Base-by-base conservation (phyloP, 2,329 filamentous ascomycete species). In the Aspergillus brunneoviolaceus region DNA sequence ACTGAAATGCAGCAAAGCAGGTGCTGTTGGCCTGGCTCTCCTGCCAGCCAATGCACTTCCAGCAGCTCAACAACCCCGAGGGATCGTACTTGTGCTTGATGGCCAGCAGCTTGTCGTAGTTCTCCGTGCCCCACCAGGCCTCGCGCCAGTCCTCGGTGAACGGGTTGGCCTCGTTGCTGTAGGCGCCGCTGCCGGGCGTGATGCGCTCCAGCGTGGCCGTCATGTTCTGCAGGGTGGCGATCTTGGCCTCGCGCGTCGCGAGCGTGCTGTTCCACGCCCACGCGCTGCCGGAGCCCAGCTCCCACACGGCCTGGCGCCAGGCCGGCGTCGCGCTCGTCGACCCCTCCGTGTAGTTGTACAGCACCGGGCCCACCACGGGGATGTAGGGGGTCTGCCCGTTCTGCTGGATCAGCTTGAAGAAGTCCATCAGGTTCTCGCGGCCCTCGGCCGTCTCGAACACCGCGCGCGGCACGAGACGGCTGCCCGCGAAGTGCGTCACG, bases 11-110 rank as follows among this genome's bases (percentile, higher is more conserved):
- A 11, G 59, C 51, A 45, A 63, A 63, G 45, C 59, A 59, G 14
- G 56, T 57, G 47, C 55, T 59, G 29, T 61, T 55, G 6, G 59
- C 59, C 27, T 61, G 48, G 10, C 53, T 48, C 31, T 63, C 58
- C 58, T 58, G 48, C 62, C 62, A 64, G 27, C 63, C 65, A 49
- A 66, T 21, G 27, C 65, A 65, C 54, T 65, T 65, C 62, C 62
- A 65, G 50, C 64, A 65, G 45, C 45, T 66, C 56, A 66, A 49
- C 49, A 65, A 33, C 2, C 55, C 62, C 0, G 27, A 19, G 6
- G 65, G 65, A 31, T 67, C 65, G 55, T 67, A 67, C 55, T 65
- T 66, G 25, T 61, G 29, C 62, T 67, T 67, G 19, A 67, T 65
- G 12, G 7, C 49, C 5, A 67, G 5, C 39, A 67, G 54, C n/a